These are phyloP conservation scores for Vitis labrusca DNA, from an alignment of 164 flowering plant genomes.

Conservation along the genomic window DNA sequence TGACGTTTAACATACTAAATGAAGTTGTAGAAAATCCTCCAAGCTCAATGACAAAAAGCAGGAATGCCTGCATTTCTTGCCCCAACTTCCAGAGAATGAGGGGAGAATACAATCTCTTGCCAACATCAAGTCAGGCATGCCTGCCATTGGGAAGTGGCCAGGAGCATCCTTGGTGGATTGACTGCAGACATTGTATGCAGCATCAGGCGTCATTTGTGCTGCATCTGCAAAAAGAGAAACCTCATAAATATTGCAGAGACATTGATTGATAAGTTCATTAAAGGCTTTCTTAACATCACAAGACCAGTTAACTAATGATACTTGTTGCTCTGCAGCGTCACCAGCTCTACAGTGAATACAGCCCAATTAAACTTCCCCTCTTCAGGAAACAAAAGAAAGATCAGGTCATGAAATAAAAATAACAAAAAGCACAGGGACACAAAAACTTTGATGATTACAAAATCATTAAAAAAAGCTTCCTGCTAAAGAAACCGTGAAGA, in stretches of 20 bases:
- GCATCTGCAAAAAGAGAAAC: slow-evolving; percentile 40
- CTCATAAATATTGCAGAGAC: not conserved
- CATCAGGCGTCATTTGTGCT: slow-evolving; percentile 81
- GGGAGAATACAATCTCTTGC: not conserved
- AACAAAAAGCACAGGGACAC: no score
- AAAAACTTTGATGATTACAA: no score
- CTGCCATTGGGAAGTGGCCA: slow-evolving; percentile 88
- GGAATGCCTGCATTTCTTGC: no score
- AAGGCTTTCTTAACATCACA: not conserved
- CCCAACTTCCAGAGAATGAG: no score
- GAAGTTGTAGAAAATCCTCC: no score
- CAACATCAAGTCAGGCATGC: slow-evolving; percentile 26
- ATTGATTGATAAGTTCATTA: no score
- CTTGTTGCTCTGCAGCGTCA: slow-evolving; percentile 92
- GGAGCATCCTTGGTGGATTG: slow-evolving; percentile 75
- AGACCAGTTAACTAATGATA: slow-evolving; percentile 86
- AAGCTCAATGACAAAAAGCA: no score
- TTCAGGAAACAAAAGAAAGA: slow-evolving; percentile 10
- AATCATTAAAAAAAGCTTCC: no score
- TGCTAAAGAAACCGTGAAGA: no score
- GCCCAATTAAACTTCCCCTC: slow-evolving; percentile 32
- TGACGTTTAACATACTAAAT: no score
- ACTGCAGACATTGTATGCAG: slow-evolving; percentile 67
- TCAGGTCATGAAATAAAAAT: not conserved
- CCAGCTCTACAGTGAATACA: slow-evolving; percentile 98